Evolutionary conservation across 345 rosid species (phyloP), one percentile per base, ranked within the genome.

Genomic region (Populus ilicifolia): DNA sequence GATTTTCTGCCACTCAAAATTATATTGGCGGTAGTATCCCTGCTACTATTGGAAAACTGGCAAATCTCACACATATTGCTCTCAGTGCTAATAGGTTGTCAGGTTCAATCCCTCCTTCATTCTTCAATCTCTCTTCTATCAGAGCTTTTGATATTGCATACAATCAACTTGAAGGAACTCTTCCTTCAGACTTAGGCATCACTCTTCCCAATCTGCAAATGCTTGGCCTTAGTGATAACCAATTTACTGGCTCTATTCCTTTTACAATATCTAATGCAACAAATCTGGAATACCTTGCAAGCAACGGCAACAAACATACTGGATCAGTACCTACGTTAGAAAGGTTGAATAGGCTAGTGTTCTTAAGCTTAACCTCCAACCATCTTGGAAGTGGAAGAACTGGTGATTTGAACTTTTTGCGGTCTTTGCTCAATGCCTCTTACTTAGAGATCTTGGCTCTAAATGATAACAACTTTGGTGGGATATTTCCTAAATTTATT

Each of bases 241-340:
- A 66, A 3, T 56, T 84, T 29, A 44, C 27, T 1, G 85, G 87
- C 2, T n/a, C 41, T 16, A 48, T 85, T 35, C 81, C 82, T 6
- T n/a, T 3, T 2, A 81, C 88, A 5, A 13, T 83, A 38, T 71
- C 81, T 52, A 86, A 86, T 65, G 74, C 75, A 16, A 73, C 83
- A 1, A 67, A 85, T 36, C 75, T 87, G 2, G 0, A 1, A 8
- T 0, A 0, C 5, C 56, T 80, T 20, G 0, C 0, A 10, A 2
- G 78, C 2, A 0, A 3, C 0, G 0, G 0, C 0, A 79, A 81
- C 5, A 0, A 54, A 4, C 46, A 76, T 14, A 70, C 50, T 5
- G 77, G 82, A 23, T 25, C 64, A 9, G 78, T 81, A 2, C 75
- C 78, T 12, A 30, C 27, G 54, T 76, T 81, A 4, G 66, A n/a